phyloP scores from a whole-genome alignment of 139 green algal species.

The Auxenochlorella pyrenoidosa region DNA sequence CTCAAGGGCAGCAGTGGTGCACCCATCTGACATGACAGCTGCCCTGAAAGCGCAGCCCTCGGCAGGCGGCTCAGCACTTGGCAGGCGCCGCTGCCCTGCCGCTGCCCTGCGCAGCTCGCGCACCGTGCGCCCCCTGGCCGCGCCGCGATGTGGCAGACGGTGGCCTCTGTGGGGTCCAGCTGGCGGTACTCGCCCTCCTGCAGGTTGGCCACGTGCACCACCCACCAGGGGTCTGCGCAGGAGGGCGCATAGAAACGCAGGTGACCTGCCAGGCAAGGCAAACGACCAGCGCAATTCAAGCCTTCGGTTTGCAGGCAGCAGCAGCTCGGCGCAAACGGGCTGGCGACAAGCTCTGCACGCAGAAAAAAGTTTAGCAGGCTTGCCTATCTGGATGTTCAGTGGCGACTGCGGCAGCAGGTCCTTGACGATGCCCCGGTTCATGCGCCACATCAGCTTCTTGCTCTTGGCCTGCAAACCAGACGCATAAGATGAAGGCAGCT shows the following conservation, averaged over 20 bases:
- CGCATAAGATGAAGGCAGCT: background rate
- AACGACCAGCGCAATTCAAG: too few species aligned
- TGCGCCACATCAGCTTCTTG: slow-evolving; percentile 87
- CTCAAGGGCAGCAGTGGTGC: too few species aligned
- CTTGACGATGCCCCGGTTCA: slow-evolving; percentile 84
- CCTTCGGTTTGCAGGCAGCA: too few species aligned
- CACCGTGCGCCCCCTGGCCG: slow-evolving; percentile 28
- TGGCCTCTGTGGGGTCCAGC: slow-evolving; percentile 79
- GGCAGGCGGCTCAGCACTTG: too few species aligned
- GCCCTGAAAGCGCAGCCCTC: too few species aligned
- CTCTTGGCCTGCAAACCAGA: slow-evolving; percentile 40
- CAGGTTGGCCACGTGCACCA: slow-evolving; percentile 82
- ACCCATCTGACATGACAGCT: too few species aligned
- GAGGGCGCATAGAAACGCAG: background rate
- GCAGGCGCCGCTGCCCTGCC: too few species aligned
- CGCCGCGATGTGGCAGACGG: slow-evolving; percentile 46
- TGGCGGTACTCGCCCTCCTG: slow-evolving; percentile 79
- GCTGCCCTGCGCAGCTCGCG: background rate
- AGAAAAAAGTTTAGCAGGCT: too few species aligned
- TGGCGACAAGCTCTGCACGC: background rate
- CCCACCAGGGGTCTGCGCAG: slow-evolving; percentile 81
- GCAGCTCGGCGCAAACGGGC: too few species aligned
- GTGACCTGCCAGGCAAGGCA: too few species aligned
- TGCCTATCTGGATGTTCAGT: slow-evolving; percentile 25
- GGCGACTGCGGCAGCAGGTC: slow-evolving; percentile 69